Percentiles rank a stretch among this genome's conserved stretches.
These are phyloP conservation scores for Beauveria varroae DNA, from an alignment of 2,329 filamentous ascomycete genomes.

Conservation along the genomic window DNA sequence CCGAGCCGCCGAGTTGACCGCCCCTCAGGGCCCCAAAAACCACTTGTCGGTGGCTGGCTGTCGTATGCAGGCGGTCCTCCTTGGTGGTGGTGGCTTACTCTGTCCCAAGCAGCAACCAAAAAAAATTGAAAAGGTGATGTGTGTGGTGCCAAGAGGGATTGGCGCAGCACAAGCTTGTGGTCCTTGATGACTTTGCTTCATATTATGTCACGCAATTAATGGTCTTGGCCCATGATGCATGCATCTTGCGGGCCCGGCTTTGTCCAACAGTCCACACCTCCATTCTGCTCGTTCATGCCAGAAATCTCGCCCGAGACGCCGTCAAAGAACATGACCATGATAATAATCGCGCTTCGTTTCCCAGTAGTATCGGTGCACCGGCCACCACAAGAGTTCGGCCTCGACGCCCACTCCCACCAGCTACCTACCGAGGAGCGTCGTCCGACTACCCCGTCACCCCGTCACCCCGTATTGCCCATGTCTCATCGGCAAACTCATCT, in stretches of 20 bases:
- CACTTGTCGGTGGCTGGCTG: neutral
- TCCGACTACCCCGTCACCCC: too few relatives aligned
- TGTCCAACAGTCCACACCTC: neutral
- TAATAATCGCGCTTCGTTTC: neutral
- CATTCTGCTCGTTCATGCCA: neutral
- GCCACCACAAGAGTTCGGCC: too few relatives aligned
- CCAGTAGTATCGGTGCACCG: neutral
- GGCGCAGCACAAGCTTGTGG: neutral
- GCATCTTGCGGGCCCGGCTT: neutral
- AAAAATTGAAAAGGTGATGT: neutral
- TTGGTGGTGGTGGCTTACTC: too few relatives aligned
- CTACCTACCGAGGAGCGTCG: neutral
- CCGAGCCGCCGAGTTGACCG: too few relatives aligned
- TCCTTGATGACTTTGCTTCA: neutral
- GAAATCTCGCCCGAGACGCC: neutral
- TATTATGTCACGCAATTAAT: neutral
- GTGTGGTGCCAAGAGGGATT: conserved; percentile 3
- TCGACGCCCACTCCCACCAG: too few relatives aligned
- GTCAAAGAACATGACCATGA: neutral
- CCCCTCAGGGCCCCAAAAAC: too few relatives aligned
- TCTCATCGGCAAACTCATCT: neutral
- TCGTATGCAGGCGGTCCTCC: neutral
- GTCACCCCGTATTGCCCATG: neutral
- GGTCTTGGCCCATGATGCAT: neutral
- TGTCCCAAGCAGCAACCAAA: too few relatives aligned